Evolutionary conservation across 139 green algal genomes (phyloP).

Genomic region (Closterium sp.): DNA sequence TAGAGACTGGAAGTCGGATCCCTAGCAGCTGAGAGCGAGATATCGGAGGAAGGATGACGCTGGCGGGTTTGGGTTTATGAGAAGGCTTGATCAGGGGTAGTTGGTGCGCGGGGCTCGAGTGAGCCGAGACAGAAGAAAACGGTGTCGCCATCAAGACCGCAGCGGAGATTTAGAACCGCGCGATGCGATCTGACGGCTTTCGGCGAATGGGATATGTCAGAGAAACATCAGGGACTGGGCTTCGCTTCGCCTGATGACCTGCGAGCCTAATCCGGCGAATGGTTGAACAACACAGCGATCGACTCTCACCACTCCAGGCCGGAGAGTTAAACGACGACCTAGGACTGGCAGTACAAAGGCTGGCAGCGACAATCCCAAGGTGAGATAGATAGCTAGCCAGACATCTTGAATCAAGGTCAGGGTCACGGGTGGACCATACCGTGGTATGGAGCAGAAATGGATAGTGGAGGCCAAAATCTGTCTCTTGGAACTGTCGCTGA

Average conservation of each 20-base stretch:
- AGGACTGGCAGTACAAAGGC: not conserved
- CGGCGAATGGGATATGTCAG: not conserved
- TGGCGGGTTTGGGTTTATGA: not conserved
- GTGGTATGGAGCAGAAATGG: too few species aligned
- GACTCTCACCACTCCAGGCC: not conserved
- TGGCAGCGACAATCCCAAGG: not conserved
- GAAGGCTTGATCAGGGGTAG: not conserved
- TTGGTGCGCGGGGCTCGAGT: not conserved
- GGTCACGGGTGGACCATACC: too few species aligned
- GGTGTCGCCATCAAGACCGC: not conserved
- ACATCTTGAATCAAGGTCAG: too few species aligned
- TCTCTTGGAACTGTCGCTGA: too few species aligned
- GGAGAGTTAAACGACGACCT: not conserved
- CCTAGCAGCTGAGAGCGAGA: not conserved
- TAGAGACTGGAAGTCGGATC: not conserved
- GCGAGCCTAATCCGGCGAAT: not conserved
- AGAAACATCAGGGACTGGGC: not conserved
- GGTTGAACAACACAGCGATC: not conserved
- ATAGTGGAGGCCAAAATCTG: too few species aligned
- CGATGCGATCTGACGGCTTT: not conserved
- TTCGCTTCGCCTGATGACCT: not conserved
- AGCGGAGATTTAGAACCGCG: not conserved
- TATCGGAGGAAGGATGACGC: not conserved
- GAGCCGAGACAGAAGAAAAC: not conserved
- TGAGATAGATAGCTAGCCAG: too few species aligned